Percentiles rank a stretch among this genome's conserved stretches.
Evolutionary conservation across 208 protist species (phyloP).

Genomic region (Trypanosoma caninum): DNA sequence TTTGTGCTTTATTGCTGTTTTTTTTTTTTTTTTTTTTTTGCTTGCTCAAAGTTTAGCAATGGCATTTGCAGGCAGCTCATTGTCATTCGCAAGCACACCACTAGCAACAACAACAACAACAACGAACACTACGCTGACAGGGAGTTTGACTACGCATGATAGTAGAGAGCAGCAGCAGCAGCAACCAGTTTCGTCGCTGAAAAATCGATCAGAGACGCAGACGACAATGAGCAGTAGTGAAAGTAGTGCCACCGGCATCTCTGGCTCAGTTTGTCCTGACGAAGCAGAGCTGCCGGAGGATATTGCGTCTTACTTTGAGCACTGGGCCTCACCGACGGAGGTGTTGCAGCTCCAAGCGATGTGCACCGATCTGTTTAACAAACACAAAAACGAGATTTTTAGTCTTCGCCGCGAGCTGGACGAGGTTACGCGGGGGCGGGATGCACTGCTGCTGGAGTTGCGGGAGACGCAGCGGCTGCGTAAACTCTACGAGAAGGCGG

Average conservation of each 20-base stretch:
- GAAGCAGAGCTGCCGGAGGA: conserved; percentile 11
- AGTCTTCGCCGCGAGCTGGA: conserved; percentile 30
- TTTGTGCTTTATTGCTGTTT: not conserved
- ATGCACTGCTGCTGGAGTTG: conserved; percentile 15
- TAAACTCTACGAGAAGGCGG: conserved; percentile 37
- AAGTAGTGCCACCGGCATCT: no score
- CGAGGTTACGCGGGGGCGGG: conserved; percentile 25
- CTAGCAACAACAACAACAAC: conserved; percentile 6
- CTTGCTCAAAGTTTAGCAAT: not conserved
- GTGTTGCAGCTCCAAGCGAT: conserved; percentile 56
- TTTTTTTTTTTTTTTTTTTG: conserved; percentile 8
- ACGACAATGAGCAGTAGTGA: no score
- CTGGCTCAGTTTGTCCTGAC: not conserved
- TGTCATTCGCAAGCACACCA: not conserved
- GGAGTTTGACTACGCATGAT: not conserved
- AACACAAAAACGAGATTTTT: conserved; percentile 37
- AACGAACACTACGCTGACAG: not conserved
- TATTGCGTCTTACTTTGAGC: conserved; percentile 14
- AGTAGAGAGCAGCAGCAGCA: not conserved
- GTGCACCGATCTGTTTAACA: conserved; percentile 27
- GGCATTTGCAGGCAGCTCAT: not conserved
- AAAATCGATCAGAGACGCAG: no score
- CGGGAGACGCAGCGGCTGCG: conserved; percentile 30
- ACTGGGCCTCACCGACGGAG: conserved; percentile 78
- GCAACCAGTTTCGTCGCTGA: no score